Conservation (phyloP, 1,284 basidiomycete genomes). For the Leccinum solheimii region DNA sequence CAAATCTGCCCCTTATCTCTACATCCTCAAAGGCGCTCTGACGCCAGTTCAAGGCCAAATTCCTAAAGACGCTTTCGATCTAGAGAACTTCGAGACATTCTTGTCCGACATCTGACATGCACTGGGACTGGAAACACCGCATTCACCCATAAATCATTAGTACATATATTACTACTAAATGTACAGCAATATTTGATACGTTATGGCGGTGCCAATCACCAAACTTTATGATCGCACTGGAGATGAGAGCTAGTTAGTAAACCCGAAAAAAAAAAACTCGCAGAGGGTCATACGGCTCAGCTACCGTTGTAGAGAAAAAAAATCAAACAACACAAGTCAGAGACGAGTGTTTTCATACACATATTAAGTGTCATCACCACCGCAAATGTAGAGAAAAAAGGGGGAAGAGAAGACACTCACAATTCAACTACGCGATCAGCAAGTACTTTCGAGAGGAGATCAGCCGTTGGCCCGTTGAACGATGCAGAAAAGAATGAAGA, state of each 20-base stretch:
- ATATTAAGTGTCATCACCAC: constrained; percentile 49
- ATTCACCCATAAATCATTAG: neutral
- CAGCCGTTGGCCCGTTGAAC: neutral
- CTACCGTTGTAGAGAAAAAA: constrained; percentile 56
- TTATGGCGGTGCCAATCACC: neutral
- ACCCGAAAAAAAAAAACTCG: neutral
- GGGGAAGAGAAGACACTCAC: constrained; percentile 23
- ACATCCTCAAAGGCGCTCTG: constrained; percentile 71
- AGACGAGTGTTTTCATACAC: constrained; percentile 44
- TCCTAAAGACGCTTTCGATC: constrained; percentile 72
- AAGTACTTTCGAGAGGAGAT: neutral
- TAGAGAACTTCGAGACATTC: constrained; percentile 40
- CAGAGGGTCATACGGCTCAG: constrained; percentile 47
- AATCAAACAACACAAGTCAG: constrained; percentile 39
- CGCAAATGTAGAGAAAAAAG: constrained; percentile 45
- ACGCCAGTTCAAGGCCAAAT: constrained; percentile 78
- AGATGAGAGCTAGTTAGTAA: constrained; percentile 11
- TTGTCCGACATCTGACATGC: constrained; percentile 8
- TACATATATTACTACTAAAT: neutral
- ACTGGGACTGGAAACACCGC: neutral
- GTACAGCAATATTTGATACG: constrained; percentile 6
- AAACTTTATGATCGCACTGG: neutral
- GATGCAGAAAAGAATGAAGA: neutral
- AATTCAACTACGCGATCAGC: neutral
- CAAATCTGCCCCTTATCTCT: constrained; percentile 71